These are phyloP conservation scores for Erysimum cheiri DNA, from an alignment of 441 rosid genomes.

Conservation along the genomic window DNA sequence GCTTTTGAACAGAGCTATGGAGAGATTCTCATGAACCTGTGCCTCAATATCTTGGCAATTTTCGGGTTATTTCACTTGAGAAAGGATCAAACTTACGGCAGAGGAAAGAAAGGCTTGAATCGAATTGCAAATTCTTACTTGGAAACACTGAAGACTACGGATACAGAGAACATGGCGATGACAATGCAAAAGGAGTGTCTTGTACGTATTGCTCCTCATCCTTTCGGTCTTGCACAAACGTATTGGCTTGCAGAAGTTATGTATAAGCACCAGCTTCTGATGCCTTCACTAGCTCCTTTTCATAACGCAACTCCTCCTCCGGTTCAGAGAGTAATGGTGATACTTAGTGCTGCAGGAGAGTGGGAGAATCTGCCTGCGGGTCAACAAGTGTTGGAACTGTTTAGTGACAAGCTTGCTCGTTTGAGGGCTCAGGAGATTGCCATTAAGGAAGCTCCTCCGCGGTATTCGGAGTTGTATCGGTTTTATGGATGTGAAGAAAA, in stretches of 20 bases:
- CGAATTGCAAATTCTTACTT: slow-evolving; percentile 24
- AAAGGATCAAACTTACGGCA: slow-evolving; percentile 14
- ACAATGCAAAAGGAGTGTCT: slow-evolving; percentile 18
- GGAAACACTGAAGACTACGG: slow-evolving; percentile 6
- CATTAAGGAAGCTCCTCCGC: slow-evolving; percentile 17
- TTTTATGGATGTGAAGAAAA: slow-evolving; percentile 17
- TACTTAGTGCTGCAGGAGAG: slow-evolving; percentile 26
- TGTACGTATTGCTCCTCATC: slow-evolving; percentile 25
- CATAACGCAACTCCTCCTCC: slow-evolving; percentile 12
- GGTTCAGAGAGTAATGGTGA: slow-evolving; percentile 6
- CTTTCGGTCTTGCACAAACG: slow-evolving; percentile 29
- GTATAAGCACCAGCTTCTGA: slow-evolving; percentile 11
- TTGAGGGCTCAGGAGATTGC: slow-evolving; percentile 16
- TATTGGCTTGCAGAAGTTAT: slow-evolving; percentile 25
- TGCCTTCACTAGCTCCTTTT: neutral
- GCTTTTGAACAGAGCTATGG: neutral
- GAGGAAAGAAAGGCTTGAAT: slow-evolving; percentile 4
- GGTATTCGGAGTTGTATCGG: slow-evolving; percentile 3
- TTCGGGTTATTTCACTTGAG: slow-evolving; percentile 28
- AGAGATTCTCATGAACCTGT: neutral
- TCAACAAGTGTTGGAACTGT: neutral
- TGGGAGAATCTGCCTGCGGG: slow-evolving; percentile 18
- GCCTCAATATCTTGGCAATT: slow-evolving; percentile 21
- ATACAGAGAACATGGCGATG: neutral
- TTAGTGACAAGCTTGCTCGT: slow-evolving; percentile 5